Conservation (phyloP, 345 rosid species). For the Moricandia moricandioides region DNA sequence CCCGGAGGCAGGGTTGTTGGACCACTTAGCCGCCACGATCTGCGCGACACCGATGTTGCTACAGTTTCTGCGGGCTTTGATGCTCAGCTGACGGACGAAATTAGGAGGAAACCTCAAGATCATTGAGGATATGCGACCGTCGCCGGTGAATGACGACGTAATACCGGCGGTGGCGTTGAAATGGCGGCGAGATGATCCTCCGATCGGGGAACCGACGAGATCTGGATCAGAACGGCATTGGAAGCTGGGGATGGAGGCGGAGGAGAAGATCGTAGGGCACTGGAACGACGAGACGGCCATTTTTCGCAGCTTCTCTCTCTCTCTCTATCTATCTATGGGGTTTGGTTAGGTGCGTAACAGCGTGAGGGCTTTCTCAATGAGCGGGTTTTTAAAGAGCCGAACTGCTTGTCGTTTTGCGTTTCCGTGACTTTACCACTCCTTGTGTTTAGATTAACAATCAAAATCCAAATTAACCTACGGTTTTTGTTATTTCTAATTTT, state of each 20-base stretch:
- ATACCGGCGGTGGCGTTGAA: conserved; percentile 13
- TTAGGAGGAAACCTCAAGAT: not conserved
- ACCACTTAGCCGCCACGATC: not conserved
- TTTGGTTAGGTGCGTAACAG: conserved; percentile 32
- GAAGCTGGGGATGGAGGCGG: conserved; percentile 40
- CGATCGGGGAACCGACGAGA: conserved; percentile 44
- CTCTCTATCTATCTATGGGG: not conserved
- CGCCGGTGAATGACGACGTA: not conserved
- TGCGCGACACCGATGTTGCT: not conserved
- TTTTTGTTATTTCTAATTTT: not conserved
- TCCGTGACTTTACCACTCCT: not conserved
- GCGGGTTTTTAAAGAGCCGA: conserved; percentile 28
- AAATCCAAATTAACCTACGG: not conserved
- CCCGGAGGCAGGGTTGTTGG: not conserved
- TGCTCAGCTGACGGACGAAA: not conserved
- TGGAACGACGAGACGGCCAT: conserved; percentile 58
- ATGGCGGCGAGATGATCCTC: conserved; percentile 42
- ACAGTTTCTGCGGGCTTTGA: not conserved
- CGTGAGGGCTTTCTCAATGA: conserved; percentile 19
- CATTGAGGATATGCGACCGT: not conserved
- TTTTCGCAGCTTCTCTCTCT: too few species aligned
- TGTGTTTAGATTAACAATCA: conserved; percentile 20
- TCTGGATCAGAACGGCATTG: conserved; percentile 79
- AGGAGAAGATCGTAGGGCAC: conserved; percentile 29
- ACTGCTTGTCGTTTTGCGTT: conserved; percentile 29